Conservation (phyloP, 192 early-diverging fungal species). For the Glomus cerebriforme region DNA sequence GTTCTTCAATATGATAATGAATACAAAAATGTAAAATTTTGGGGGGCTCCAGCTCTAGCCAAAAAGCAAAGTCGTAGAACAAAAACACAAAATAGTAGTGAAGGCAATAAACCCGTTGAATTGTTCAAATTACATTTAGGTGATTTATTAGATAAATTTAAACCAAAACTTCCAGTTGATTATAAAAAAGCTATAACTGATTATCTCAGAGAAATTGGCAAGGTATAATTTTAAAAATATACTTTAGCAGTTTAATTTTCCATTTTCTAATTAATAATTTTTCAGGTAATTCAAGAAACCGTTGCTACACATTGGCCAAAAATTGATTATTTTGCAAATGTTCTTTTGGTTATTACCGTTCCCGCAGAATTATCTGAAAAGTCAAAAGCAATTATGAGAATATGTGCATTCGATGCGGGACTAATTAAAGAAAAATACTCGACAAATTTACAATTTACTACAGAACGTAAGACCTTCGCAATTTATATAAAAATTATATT, state of each 20-base stretch:
- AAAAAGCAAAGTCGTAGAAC: background rate
- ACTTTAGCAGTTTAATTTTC: no score
- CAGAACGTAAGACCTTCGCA: background rate
- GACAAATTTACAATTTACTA: background rate
- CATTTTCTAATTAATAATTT: no score
- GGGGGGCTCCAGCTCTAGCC: background rate
- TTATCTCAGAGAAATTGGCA: background rate
- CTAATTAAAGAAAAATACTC: slow-evolving; percentile 37
- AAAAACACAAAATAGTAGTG: background rate
- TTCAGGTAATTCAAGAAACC: background rate
- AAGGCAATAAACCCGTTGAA: background rate
- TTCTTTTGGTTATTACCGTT: background rate
- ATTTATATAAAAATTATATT: background rate
- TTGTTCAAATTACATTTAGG: background rate
- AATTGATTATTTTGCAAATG: background rate
- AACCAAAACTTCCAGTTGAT: background rate
- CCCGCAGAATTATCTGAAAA: slow-evolving; percentile 3
- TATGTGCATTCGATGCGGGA: slow-evolving; percentile 51
- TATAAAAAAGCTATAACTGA: slow-evolving; percentile 5
- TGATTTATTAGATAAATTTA: background rate
- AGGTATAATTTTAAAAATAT: background rate
- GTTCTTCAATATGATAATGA: slow-evolving; percentile 3
- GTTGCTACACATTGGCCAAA: background rate
- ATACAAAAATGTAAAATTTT: background rate
- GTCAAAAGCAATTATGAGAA: slow-evolving; percentile 55